A percentile compares a stretch with the other conserved stretches of the same genome.
Evolutionary conservation across 2,329 filamentous ascomycete species (phyloP).

Genomic region (Penicillium sp.): DNA sequence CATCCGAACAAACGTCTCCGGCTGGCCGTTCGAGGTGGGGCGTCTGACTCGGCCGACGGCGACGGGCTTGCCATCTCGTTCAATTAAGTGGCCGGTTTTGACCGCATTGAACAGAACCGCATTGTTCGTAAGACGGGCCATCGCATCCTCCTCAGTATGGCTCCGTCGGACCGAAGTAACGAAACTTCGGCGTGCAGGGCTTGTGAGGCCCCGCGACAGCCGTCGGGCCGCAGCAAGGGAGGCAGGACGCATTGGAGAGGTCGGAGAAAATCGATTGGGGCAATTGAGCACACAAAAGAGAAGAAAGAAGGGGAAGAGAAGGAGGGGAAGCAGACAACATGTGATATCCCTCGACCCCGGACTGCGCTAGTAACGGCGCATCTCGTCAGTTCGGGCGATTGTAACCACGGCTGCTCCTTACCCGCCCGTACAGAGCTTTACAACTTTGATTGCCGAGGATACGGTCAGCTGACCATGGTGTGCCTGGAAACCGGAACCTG

Average conservation of each 20-base stretch:
- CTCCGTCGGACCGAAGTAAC: constrained; percentile 8
- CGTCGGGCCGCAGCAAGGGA: constrained; percentile 8
- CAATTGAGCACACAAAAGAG: neutral
- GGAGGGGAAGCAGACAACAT: constrained; percentile 6
- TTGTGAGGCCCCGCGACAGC: constrained; percentile 6
- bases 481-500: neutral
- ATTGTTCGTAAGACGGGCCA: neutral
- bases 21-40: neutral
- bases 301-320: neutral
- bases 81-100: neutral
- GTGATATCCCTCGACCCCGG: constrained; percentile 9
- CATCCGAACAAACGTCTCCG: neutral
- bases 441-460: constrained; percentile 1
- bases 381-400: neutral
- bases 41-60: neutral
- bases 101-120: neutral
- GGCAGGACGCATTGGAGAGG: constrained; percentile 10
- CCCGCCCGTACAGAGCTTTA: neutral
- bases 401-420: neutral
- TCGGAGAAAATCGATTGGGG: neutral
- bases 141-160: constrained; percentile 2
- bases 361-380: neutral
- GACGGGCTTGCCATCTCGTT: neutral
- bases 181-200: constrained; percentile 13
- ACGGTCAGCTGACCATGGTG: neutral